A percentile compares a stretch with the other conserved stretches of the same genome.
Conservation (phyloP, 176 grass and related monocot species). For the Musa schizocarpa region DNA sequence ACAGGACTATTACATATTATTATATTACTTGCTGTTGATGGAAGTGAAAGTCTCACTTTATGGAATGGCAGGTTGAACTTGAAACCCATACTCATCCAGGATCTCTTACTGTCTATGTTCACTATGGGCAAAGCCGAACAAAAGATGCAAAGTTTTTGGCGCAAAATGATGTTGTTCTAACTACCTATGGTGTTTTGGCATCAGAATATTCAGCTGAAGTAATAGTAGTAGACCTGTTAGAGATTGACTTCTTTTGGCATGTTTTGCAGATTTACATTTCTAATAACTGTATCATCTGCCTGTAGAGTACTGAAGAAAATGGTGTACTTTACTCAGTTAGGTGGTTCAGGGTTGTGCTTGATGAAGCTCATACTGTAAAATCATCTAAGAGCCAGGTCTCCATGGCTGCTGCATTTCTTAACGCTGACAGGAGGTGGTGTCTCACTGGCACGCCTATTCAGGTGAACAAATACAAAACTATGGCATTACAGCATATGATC, state of each 20-base stretch:
- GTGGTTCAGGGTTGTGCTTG: conserved; percentile 93
- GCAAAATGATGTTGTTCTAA: conserved; percentile 83
- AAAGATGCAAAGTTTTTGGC: conserved; percentile 64
- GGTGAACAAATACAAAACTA: conserved; percentile 31
- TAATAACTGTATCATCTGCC: not conserved
- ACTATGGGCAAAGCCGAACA: conserved; percentile 90
- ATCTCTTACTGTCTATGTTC: conserved; percentile 68
- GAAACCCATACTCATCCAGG: conserved; percentile 64
- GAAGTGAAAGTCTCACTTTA: conserved; percentile 5
- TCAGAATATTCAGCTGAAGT: conserved; percentile 93
- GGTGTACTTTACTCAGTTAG: conserved; percentile 60
- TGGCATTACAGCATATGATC: not conserved
- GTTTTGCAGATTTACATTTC: not conserved
- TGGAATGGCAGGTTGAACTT: conserved; percentile 62
- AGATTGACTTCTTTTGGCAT: conserved; percentile 25
- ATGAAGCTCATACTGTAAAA: conserved; percentile 91
- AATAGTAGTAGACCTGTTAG: not conserved
- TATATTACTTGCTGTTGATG: not conserved
- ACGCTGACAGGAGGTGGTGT: conserved; percentile 89
- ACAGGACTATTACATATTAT: not conserved
- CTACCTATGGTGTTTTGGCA: conserved; percentile 84
- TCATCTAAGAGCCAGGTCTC: conserved; percentile 86
- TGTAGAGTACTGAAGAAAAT: conserved; percentile 58
- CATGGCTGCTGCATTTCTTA: conserved; percentile 55
- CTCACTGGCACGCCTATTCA: conserved; percentile 97